Evolutionary conservation across 2,329 filamentous ascomycete genomes (phyloP).

Genomic region (Botryosphaeria agaves): DNA sequence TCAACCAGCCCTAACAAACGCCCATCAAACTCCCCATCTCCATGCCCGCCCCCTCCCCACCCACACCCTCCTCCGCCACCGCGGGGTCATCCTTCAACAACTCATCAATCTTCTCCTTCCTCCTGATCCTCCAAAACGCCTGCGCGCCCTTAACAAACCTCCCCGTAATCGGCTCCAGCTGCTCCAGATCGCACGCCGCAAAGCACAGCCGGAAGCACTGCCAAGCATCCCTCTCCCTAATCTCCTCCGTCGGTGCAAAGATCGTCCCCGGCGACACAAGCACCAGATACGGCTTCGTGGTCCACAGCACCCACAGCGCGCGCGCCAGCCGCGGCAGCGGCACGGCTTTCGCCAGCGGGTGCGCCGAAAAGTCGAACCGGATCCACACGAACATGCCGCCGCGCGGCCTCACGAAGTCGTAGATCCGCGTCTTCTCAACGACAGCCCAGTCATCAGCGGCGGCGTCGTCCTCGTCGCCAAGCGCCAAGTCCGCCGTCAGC

Average conservation of each 20-base stretch:
- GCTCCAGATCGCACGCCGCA: constrained; percentile 60
- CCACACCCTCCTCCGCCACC: background rate
- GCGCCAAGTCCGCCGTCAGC: no score
- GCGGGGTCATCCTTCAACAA: constrained; percentile 28
- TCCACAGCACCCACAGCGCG: constrained; percentile 57
- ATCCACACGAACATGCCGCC: constrained; percentile 93
- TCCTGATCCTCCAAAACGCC: constrained; percentile 62
- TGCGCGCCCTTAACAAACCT: constrained; percentile 52
- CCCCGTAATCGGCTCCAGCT: constrained; percentile 43
- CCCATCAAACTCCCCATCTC: no score
- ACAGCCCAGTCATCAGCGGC: constrained; percentile 50
- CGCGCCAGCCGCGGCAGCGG: constrained; percentile 38
- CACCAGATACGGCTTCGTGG: constrained; percentile 49
- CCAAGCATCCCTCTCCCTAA: constrained; percentile 44
- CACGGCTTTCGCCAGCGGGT: constrained; percentile 46
- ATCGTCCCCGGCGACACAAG: constrained; percentile 54
- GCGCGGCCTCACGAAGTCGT: constrained; percentile 61
- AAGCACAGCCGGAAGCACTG: constrained; percentile 68
- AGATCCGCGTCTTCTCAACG: constrained; percentile 56
- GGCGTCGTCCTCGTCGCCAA: constrained; percentile 9
- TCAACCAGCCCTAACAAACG: no score
- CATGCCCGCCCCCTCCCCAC: background rate
- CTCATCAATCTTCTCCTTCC: constrained; percentile 46
- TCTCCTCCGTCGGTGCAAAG: constrained; percentile 50
- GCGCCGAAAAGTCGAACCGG: constrained; percentile 49